Evolutionary conservation across 148 eudicot genomes (phyloP).

Genomic region (Vaccinium darrowii): DNA sequence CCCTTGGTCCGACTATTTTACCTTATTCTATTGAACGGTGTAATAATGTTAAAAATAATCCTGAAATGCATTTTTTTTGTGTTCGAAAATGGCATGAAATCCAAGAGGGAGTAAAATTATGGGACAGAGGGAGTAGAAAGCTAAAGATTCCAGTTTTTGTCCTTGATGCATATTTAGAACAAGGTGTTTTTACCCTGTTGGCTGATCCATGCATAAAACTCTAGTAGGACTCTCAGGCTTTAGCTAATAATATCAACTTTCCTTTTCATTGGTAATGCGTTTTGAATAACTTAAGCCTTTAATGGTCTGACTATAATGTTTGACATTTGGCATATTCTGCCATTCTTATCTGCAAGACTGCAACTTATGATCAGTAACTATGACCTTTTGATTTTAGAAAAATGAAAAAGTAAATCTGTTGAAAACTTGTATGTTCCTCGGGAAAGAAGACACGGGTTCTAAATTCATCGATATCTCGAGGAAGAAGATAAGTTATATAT

Average conservation of each 20-base stretch:
- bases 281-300: not conserved
- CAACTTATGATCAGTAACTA: not conserved
- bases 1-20: not conserved
- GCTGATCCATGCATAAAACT: conserved; percentile 8
- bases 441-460: not conserved
- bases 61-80: not conserved
- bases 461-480: not conserved
- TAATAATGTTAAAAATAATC: too few relatives aligned
- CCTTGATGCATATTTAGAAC: not conserved
- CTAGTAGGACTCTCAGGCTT: not conserved
- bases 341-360: not conserved
- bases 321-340: not conserved
- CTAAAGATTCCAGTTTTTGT: not conserved
- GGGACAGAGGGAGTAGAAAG: not conserved
- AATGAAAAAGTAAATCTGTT: not conserved
- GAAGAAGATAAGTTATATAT: not conserved
- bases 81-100: not conserved
- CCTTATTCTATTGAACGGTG: not conserved
- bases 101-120: not conserved
- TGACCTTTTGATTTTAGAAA: not conserved
- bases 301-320: not conserved
- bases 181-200: not conserved
- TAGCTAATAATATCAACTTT: not conserved
- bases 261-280: not conserved
- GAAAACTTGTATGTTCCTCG: not conserved